Evolutionary conservation across 2,329 filamentous ascomycete species (phyloP), one percentile per base, ranked within the genome.

Genomic region (Penicillium frequentans): DNA sequence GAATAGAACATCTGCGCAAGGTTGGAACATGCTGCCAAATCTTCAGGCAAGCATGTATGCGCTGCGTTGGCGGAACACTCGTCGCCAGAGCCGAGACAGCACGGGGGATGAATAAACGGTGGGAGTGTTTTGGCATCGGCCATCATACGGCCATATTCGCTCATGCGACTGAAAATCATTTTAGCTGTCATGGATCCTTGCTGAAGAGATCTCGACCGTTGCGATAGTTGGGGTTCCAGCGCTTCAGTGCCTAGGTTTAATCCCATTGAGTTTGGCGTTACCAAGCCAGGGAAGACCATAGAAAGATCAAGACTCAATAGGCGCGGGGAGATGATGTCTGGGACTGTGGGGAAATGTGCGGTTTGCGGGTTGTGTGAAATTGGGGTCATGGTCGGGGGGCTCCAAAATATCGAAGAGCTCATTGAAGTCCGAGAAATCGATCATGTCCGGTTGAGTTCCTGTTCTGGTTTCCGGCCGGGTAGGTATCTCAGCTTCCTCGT

Each of bases 151-250:
- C 42, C 33, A 19, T 24, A 54, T 13, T 54, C 51, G 19, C 13
- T 31, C 9, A 52, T 29, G 19, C 50, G 50, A 43, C 50, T 52
- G 11, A 52, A 52, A n/a, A 52, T 29, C 39, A 52, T 52, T 24
- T 44, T 52, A 6, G 50, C 42, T 5, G 50, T 52, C 43, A 52
- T 24, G 9, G 50, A 52, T 7, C 50, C 50, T 43, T 52, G 39
- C 9, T 44, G 27, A 26, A 52, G 50, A 5, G 50, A 45, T 21
- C 50, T 52, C 2, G 27, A 23, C 1, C 50, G 42, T 13, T 52
- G 50, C 19, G 42, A 21, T 23, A 52, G 24, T 23, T 52, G 50
- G 16, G 50, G 50, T 7, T 29, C 50, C 10, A 21, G 11, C 26
- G 33, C 5, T 26, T 46, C 46, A 21, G 3, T 29, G 10, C n/a